phyloP scores from a whole-genome alignment of 257 asterid genomes.

The Lycium ferocissimum region DNA sequence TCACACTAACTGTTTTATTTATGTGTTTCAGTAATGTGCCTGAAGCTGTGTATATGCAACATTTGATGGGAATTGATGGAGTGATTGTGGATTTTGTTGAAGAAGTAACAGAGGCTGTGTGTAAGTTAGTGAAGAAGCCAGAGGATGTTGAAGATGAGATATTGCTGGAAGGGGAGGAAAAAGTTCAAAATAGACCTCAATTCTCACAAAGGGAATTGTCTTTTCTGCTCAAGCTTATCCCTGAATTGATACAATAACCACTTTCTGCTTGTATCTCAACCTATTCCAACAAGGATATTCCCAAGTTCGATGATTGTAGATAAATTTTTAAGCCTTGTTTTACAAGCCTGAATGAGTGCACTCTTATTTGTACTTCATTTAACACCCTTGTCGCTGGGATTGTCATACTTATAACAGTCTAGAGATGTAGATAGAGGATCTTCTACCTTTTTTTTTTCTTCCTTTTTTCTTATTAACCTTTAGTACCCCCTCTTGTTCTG shows the following conservation, averaged over 20 bases:
- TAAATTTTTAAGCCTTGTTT: not conserved
- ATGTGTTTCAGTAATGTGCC: conserved; percentile 59
- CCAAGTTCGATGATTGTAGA: not conserved
- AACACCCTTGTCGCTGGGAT: not conserved
- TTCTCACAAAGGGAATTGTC: conserved; percentile 82
- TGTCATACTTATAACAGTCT: not conserved
- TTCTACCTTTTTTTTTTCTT: not conserved
- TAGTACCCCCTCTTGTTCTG: not conserved
- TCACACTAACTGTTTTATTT: not conserved
- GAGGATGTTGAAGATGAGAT: conserved; percentile 35
- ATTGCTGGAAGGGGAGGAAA: conserved; percentile 44
- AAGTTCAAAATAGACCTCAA: conserved; percentile 53
- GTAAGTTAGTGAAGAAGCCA: conserved; percentile 52
- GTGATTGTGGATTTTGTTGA: conserved; percentile 85
- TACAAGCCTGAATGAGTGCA: not conserved
- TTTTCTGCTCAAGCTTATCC: conserved; percentile 86
- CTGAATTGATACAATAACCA: conserved; percentile 62
- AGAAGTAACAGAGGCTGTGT: conserved; percentile 71
- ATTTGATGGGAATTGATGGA: conserved; percentile 91
- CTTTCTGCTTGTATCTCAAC: not conserved
- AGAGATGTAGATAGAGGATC: not conserved
- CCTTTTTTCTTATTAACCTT: not conserved
- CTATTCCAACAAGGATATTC: not conserved
- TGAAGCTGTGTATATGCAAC: conserved; percentile 90
- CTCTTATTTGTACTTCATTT: not conserved